Percentiles rank a stretch among this genome's conserved stretches.
phyloP scores from a whole-genome alignment of 2,329 filamentous ascomycete genomes.

The Ambrosiella beaveri region DNA sequence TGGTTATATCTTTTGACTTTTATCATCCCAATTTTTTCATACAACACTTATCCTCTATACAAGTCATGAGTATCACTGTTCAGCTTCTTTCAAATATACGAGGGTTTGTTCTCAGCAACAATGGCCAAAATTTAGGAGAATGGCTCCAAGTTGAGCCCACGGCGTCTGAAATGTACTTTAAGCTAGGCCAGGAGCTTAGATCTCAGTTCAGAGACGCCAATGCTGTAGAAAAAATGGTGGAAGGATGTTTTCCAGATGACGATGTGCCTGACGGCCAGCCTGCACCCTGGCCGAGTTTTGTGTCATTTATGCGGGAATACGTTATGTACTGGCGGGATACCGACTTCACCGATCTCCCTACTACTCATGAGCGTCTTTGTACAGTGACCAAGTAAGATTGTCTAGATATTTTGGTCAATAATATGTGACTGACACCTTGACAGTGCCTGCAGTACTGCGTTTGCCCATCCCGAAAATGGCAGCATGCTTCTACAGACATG shows the following conservation, averaged over 20 bases:
- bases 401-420: not conserved
- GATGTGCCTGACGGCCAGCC: slow-evolving; percentile 38
- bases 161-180: slow-evolving; percentile 47
- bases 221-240: slow-evolving; percentile 45
- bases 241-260: slow-evolving; percentile 45
- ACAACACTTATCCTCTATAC: not conserved
- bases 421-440: not conserved
- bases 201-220: slow-evolving; percentile 31
- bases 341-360: slow-evolving; percentile 55
- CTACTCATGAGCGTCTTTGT: slow-evolving; percentile 58
- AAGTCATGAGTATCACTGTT: slow-evolving; percentile 42
- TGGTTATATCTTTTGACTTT: not conserved
- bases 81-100: slow-evolving; percentile 50
- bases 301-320: slow-evolving; percentile 66
- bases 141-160: slow-evolving; percentile 63
- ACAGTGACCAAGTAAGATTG: slow-evolving; percentile 52
- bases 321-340: slow-evolving; percentile 67
- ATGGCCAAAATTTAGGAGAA: slow-evolving; percentile 43
- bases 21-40: not conserved
- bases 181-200: slow-evolving; percentile 51
- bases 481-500: slow-evolving; percentile 69
- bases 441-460: slow-evolving; percentile 67
- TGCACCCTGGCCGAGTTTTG: slow-evolving; percentile 58
- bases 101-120: slow-evolving; percentile 43
- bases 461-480: slow-evolving; percentile 64